Conservation (phyloP, 108 stramenopile species). For the Parmales sp. region DNA sequence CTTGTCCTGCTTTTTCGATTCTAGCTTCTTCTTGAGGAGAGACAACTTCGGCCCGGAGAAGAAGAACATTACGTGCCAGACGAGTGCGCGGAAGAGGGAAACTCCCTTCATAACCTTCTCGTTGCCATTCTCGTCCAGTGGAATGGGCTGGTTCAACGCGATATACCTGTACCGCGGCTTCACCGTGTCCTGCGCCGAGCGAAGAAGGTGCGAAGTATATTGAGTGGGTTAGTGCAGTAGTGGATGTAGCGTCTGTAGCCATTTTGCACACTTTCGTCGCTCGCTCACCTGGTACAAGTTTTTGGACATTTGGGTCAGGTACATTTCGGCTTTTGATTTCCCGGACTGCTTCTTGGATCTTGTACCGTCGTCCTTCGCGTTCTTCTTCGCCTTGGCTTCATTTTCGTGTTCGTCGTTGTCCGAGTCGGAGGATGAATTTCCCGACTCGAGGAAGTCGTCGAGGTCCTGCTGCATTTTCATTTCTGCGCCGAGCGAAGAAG, state of each 20-base stretch:
- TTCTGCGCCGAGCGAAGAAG: background rate
- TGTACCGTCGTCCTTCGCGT: background rate
- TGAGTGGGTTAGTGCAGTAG: too few relatives aligned
- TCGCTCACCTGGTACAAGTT: too few relatives aligned
- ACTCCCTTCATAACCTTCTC: background rate
- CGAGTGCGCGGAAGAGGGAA: background rate
- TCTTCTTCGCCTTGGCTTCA: background rate
- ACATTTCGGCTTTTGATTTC: too few relatives aligned
- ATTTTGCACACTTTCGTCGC: too few relatives aligned
- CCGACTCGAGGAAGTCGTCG: background rate
- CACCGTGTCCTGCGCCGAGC: too few relatives aligned
- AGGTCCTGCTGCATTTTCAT: background rate
- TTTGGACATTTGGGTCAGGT: too few relatives aligned
- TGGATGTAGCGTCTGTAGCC: too few relatives aligned
- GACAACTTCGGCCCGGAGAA: background rate
- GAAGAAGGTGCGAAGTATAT: too few relatives aligned
- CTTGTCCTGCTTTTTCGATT: background rate
- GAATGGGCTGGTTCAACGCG: background rate
- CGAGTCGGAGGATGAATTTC: too few relatives aligned
- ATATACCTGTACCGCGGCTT: background rate
- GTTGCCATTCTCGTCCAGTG: background rate
- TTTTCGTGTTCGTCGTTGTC: slow-evolving; percentile 5
- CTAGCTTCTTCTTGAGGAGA: background rate
- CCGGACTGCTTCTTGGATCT: too few relatives aligned
- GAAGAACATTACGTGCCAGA: slow-evolving; percentile 1